Base-by-base conservation (phyloP, 2,329 filamentous ascomycete genomes). In the Diplodia corticola region DNA sequence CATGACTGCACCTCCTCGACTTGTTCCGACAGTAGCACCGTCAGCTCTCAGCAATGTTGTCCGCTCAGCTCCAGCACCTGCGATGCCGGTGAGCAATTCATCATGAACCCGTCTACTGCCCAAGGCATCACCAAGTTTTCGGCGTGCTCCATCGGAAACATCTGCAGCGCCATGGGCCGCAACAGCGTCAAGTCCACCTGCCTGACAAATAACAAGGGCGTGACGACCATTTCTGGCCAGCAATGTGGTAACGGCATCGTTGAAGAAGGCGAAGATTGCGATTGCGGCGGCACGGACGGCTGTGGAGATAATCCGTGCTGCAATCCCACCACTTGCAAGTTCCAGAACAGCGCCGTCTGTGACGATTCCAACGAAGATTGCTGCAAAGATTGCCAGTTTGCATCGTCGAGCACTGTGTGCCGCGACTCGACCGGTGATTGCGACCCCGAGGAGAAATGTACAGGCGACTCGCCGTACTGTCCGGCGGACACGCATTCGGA, bases 231-330 rank as follows among this genome's bases (percentile, higher is more conserved):
- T 71, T 90, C 88, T 0, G 91, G 90, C 64, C 90, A 89, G 71
- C 89, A 93, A 75, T 99, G 95, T 78, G 95, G 95, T 67, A 99
- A 99, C 78, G 95, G 95, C 64, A 98, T 99, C 70, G 95, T 99
- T 60, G 95, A 98, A 79, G 82, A 86, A 20, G 95, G 92, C 69
- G 95, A 99, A 79, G 91, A 99, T 63, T 99, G 95, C 79, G 95
- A 99, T 78, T 99, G 95, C 73, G 95, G 95, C 69, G 94, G 94
- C 64, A 80, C 82, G 15, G 78, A 81, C 15, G 86, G 86, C 46
- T 99, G 95, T 76, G 86, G 83, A 26, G 79, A 83, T 73, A 95
- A 98, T 79, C 74, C 77, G 15, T 99, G 95, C 82, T 99, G 95
- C 79, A 85, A 99, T 72, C 80, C 93, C 1, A 85, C 79, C 3